Evolutionary conservation across 345 rosid genomes (phyloP), one percentile per base, ranked within the genome.

Genomic region (Ceriops decandra): DNA sequence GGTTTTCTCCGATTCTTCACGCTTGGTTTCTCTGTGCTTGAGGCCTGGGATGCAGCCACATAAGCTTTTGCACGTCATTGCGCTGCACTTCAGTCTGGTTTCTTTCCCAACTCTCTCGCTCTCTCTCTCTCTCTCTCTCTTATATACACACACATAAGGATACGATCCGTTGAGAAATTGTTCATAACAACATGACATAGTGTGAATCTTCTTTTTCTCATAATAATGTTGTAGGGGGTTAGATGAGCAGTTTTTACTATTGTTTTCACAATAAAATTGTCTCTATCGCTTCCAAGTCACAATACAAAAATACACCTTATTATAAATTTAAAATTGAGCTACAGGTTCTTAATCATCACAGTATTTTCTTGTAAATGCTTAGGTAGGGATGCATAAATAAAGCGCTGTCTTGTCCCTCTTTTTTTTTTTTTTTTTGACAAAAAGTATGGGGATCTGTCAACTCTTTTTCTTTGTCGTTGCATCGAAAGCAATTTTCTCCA

Each of bases 1-100:
- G 15, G 49, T 3, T 42, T 42, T 62, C 56, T 57, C 58, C 0
- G 73, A 52, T 1, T 36, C 69, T 35, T 52, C 63, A 15, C 1
- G 52, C 68, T 52, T 59, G 46, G 16, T 57, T 47, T 62, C 72
- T 19, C 62, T 71, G 63, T 57, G 65, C 66, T 71, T 62, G 20
- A 17, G 19, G 38, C 64, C 46, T 4, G 76, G 72, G 42, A 76
- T 42, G 68, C 80, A 76, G 51, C 61, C 59, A 38, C 76, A 76
- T 53, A 71, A 21, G 51, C 61, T 63, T n/a, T 63, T 63, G 62
- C 36, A 27, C 57, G 65, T 52, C 62, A 52, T 63, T 68, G 63
- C 0, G 57, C 62, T 28, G 47, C n/a, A 11, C 17, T 24, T 2
- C 7, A 2, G 32, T 20, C 57, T 19, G 31, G 17, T 32, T 15